Evolutionary conservation across 2,329 filamentous ascomycete genomes (phyloP).

Genomic region (Alternaria incomplexa): DNA sequence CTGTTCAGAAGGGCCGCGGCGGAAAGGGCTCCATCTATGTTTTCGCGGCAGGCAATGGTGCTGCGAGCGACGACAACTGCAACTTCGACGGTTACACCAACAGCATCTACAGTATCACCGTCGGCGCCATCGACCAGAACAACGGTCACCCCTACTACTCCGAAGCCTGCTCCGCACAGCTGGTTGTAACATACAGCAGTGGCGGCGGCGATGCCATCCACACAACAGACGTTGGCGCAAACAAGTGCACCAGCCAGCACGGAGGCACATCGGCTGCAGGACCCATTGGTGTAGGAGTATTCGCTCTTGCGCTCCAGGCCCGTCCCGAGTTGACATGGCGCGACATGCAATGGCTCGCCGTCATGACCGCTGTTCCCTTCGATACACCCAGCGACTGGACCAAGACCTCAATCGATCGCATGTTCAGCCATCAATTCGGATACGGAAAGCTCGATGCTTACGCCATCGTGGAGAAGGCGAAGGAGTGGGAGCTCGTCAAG

Average conservation of each 20-base stretch:
- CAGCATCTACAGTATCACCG: conserved; percentile 98
- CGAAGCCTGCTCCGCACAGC: conserved; percentile 91
- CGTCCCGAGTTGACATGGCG: conserved; percentile 91
- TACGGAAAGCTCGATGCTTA: conserved; percentile 95
- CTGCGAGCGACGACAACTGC: conserved; percentile 87
- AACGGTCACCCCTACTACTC: conserved; percentile 95
- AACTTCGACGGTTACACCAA: conserved; percentile 99
- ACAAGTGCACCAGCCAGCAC: conserved; percentile 80
- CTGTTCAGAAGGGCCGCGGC: conserved; percentile 82
- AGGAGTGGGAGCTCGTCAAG: conserved; percentile 85
- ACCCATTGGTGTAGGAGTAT: conserved; percentile 88
- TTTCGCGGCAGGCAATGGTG: conserved; percentile 95
- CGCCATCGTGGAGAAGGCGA: conserved; percentile 82
- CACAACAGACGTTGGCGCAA: conserved; percentile 89
- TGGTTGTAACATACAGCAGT: conserved; percentile 96
- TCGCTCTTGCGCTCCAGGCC: conserved; percentile 83
- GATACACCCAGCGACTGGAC: conserved; percentile 83
- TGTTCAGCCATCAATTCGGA: conserved; percentile 92
- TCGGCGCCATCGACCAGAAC: conserved; percentile 87
- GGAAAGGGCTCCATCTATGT: conserved; percentile 92
- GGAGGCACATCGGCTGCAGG: conserved; percentile 96
- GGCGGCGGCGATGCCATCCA: conserved; percentile 89
- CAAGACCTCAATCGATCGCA: conserved; percentile 77
- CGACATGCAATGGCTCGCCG: conserved; percentile 89
- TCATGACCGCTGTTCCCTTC: conserved; percentile 82